These are phyloP conservation scores for Fraxinus quadrangulata DNA, from an alignment of 257 asterid species.

Conservation along the genomic window DNA sequence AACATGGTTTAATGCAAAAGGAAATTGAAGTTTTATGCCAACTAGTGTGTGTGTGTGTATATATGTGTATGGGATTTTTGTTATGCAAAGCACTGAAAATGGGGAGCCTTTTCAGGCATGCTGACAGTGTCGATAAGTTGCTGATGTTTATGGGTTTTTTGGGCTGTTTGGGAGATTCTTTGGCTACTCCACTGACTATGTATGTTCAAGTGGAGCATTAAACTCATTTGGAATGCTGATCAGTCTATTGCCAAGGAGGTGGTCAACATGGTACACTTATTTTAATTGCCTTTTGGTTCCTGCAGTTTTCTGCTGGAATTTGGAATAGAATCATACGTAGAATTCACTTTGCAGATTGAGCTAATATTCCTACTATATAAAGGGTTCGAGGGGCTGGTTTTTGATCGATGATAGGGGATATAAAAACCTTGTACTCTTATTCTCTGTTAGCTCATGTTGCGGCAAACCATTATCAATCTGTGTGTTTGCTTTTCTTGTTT, in stretches of 20 bases:
- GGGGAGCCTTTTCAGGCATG: slow-evolving; percentile 40
- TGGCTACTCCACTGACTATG: slow-evolving; percentile 40
- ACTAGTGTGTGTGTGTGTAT: background rate
- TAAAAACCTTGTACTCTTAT: too few species aligned
- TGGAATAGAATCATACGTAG: background rate
- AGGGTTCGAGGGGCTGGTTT: too few species aligned
- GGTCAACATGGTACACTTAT: slow-evolving; percentile 32
- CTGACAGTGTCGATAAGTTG: slow-evolving; percentile 35
- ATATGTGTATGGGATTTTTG: background rate
- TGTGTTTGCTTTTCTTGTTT: background rate
- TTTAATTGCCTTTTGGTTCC: background rate
- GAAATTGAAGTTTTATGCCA: too few species aligned
- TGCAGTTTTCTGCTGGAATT: background rate
- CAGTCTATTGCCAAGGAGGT: slow-evolving; percentile 28
- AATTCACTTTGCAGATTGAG: background rate
- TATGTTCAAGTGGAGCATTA: slow-evolving; percentile 39
- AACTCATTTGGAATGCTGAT: slow-evolving; percentile 40
- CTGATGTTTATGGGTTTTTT: slow-evolving; percentile 37
- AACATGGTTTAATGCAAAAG: too few species aligned
- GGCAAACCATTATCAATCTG: too few species aligned
- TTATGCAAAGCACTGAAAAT: slow-evolving; percentile 16
- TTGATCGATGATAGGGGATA: too few species aligned
- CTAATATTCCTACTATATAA: too few species aligned
- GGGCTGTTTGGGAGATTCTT: slow-evolving; percentile 38
- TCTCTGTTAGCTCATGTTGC: too few species aligned